phyloP scores from a whole-genome alignment of 2,329 filamentous ascomycete genomes.

The Trichoderma endophyticum region DNA sequence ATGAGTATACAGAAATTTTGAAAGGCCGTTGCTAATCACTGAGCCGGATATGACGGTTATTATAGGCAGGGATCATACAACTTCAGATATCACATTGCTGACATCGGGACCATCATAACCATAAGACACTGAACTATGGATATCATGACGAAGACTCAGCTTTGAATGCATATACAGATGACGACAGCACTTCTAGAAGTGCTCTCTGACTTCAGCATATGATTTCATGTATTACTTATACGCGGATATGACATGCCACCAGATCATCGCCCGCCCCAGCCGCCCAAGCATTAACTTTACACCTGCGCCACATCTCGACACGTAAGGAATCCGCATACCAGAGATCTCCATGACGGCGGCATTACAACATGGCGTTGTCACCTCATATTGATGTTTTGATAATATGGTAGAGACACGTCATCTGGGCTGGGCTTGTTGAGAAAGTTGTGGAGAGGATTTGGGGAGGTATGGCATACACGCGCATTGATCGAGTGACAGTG shows the following conservation, averaged over 20 bases:
- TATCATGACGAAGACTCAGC: background rate
- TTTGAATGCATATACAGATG: accelerated
- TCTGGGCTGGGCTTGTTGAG: background rate
- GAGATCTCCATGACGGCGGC: background rate
- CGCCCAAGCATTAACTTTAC: background rate
- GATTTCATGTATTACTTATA: background rate
- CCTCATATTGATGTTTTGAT: background rate
- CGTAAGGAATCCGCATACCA: background rate
- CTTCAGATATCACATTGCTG: background rate
- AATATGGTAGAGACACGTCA: background rate
- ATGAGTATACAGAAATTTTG: background rate
- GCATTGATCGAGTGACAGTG: background rate
- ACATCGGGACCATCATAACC: background rate
- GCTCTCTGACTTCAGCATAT: background rate
- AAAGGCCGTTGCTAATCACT: background rate
- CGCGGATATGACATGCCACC: background rate
- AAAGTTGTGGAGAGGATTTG: background rate
- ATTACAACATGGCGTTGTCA: conserved; percentile 9
- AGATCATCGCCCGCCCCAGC: background rate
- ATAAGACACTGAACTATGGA: background rate
- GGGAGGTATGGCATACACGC: background rate
- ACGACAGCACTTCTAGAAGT: background rate
- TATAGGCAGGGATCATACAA: background rate
- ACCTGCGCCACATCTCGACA: conserved; percentile 7
- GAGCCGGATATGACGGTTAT: background rate